Percentiles rank a stretch among this genome's conserved stretches.
Conservation (phyloP, 1,284 basidiomycete species). For the Thecaphora thlaspeos region DNA sequence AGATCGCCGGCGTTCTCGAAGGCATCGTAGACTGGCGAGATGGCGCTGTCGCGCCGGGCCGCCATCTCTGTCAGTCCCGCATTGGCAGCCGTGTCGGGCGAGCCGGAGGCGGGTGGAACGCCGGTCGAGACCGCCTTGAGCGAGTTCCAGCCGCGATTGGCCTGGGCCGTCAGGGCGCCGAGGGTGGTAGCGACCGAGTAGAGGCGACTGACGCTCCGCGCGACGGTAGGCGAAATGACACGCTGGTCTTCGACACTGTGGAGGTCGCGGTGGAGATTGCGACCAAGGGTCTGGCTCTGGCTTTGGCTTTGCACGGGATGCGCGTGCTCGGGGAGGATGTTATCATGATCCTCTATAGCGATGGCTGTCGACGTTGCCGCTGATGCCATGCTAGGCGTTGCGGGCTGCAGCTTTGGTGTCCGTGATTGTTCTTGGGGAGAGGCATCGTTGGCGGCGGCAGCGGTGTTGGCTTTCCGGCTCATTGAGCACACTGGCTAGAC, state of each 20-base stretch:
- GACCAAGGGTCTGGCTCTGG: too few species aligned
- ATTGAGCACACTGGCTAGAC: too few species aligned
- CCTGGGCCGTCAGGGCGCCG: neutral
- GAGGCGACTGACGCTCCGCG: neutral
- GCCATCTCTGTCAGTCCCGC: neutral
- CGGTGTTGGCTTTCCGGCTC: neutral
- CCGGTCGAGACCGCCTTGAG: neutral
- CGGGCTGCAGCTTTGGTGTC: too few species aligned
- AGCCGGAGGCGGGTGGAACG: neutral
- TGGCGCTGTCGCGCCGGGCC: slow-evolving; percentile 21
- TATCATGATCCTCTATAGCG: too few species aligned
- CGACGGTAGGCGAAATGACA: neutral
- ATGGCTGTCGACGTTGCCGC: too few species aligned
- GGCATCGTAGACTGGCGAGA: slow-evolving; percentile 33
- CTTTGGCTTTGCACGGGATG: too few species aligned
- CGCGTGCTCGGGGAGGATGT: too few species aligned
- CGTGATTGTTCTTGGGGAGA: too few species aligned
- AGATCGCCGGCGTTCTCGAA: slow-evolving; percentile 19
- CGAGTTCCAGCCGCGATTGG: slow-evolving; percentile 2
- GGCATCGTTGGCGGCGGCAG: neutral
- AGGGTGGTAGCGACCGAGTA: neutral
- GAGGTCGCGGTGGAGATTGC: too few species aligned
- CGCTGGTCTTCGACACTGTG: neutral
- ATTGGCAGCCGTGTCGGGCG: neutral
- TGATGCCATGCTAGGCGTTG: too few species aligned